These are phyloP conservation scores for Porcisia hertigi DNA, from an alignment of 208 protist species.

Conservation along the genomic window DNA sequence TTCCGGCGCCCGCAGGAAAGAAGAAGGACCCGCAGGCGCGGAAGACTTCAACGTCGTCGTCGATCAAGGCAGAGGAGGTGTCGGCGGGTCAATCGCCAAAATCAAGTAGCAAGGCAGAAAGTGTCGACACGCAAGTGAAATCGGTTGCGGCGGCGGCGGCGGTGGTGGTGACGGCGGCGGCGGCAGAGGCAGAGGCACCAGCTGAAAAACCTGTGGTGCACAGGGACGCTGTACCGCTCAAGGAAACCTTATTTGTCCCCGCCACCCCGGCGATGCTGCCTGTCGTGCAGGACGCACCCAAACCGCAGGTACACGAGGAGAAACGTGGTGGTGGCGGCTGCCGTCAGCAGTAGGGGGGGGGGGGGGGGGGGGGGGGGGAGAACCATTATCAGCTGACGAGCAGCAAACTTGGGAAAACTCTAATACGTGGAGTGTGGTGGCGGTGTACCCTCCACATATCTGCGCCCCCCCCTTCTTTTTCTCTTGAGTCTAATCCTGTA, in stretches of 20 bases:
- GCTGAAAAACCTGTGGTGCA: not conserved
- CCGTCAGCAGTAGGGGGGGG: slow-evolving; percentile 23
- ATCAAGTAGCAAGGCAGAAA: not conserved
- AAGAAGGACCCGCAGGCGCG: not conserved
- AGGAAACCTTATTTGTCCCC: not conserved
- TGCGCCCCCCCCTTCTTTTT: too few relatives aligned
- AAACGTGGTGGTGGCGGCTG: slow-evolving; percentile 20
- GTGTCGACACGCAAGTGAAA: not conserved
- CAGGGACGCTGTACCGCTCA: not conserved
- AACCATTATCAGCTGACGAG: not conserved
- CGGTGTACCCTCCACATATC: too few relatives aligned
- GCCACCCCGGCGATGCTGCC: not conserved
- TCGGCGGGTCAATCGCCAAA: not conserved
- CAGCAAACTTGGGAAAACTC: too few relatives aligned
- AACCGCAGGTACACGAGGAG: slow-evolving; percentile 17
- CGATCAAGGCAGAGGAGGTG: not conserved
- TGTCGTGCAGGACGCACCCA: slow-evolving; percentile 4
- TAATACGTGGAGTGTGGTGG: too few relatives aligned
- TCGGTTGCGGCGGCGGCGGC: not conserved
- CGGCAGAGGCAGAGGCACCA: not conserved
- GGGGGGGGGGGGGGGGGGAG: not conserved
- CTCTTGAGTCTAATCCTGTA: too few relatives aligned
- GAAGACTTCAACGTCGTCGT: not conserved
- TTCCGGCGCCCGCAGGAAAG: not conserved
- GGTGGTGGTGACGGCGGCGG: not conserved